A percentile compares a stretch with the other conserved stretches of the same genome.
phyloP scores from a whole-genome alignment of 306 rosid species.

The Clitoria ternatea region DNA sequence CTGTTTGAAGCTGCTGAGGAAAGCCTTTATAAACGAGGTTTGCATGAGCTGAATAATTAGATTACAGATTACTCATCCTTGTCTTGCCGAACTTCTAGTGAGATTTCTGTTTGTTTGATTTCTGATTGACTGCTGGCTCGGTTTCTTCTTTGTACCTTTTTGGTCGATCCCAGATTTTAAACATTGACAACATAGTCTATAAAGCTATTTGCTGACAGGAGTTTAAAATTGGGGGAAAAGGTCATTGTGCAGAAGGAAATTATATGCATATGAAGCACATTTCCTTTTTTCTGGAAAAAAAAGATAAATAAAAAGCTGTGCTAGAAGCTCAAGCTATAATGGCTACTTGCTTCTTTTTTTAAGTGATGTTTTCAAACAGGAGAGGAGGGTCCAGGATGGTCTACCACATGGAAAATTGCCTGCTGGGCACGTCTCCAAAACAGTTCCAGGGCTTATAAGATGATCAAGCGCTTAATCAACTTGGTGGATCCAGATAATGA shows the following conservation, averaged over 20 bases:
- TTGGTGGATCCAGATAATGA: constrained; percentile 71
- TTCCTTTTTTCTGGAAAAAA: not conserved
- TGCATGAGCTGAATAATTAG: constrained; percentile 5
- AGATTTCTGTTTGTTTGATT: not conserved
- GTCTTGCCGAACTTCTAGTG: not conserved
- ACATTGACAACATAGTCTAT: not conserved
- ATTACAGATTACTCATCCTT: not conserved
- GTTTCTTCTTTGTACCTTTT: not conserved
- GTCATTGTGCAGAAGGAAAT: not conserved
- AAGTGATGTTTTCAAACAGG: constrained; percentile 37
- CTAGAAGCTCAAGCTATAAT: not conserved
- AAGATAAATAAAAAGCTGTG: too few species aligned
- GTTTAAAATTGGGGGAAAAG: not conserved
- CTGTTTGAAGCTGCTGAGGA: constrained; percentile 53
- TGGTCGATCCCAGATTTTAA: not conserved
- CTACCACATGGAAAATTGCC: constrained; percentile 68
- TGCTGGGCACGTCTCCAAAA: constrained; percentile 66
- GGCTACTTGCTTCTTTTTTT: not conserved
- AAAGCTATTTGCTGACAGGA: not conserved
- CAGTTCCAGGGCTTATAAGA: constrained; percentile 54
- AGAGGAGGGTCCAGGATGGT: constrained; percentile 91
- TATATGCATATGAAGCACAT: not conserved
- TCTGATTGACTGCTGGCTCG: not conserved
- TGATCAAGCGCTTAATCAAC: constrained; percentile 64
- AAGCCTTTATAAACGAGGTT: constrained; percentile 68